These are phyloP conservation scores for Aspergillus leporis DNA, from an alignment of 495 filamentous ascomycete genomes.

Conservation along the genomic window DNA sequence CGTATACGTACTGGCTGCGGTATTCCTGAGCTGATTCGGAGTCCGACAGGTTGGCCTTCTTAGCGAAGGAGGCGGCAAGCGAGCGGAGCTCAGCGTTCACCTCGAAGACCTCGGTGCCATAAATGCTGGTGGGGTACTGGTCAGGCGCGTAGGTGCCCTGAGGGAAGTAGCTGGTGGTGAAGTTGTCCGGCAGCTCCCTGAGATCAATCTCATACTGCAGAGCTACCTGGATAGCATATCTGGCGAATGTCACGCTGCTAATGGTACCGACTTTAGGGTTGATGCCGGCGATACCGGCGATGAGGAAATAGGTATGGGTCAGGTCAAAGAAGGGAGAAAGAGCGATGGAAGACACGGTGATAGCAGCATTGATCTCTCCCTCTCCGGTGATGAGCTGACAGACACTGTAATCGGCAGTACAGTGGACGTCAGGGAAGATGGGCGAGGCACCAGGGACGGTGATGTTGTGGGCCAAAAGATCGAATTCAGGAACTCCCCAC, in stretches of 20 bases:
- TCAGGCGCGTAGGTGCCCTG: constrained; percentile 54
- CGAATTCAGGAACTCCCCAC: constrained; percentile 62
- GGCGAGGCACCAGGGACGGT: constrained; percentile 66
- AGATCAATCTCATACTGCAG: constrained; percentile 75
- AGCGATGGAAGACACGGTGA: constrained; percentile 58
- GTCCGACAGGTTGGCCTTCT: constrained; percentile 57
- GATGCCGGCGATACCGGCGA: constrained; percentile 72
- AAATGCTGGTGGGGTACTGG: constrained; percentile 63
- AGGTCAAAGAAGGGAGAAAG: constrained; percentile 66
- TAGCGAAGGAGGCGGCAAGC: constrained; percentile 56
- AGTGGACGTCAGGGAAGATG: constrained; percentile 64
- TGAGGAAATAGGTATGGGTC: constrained; percentile 65
- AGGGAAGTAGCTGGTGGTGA: constrained; percentile 65
- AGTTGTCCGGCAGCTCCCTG: constrained; percentile 66
- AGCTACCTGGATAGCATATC: constrained; percentile 69
- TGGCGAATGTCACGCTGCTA: constrained; percentile 63
- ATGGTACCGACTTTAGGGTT: constrained; percentile 66
- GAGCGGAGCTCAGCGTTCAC: constrained; percentile 62
- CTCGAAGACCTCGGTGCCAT: constrained; percentile 79
- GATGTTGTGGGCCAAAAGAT: constrained; percentile 65
- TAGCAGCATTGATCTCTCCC: constrained; percentile 73
- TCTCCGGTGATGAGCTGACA: constrained; percentile 64
- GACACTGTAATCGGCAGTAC: constrained; percentile 54
- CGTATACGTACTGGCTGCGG: constrained; percentile 60
- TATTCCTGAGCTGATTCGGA: constrained; percentile 53